Conservation (phyloP, 2,329 filamentous ascomycete species). For the Microsporum ferrugineum region DNA sequence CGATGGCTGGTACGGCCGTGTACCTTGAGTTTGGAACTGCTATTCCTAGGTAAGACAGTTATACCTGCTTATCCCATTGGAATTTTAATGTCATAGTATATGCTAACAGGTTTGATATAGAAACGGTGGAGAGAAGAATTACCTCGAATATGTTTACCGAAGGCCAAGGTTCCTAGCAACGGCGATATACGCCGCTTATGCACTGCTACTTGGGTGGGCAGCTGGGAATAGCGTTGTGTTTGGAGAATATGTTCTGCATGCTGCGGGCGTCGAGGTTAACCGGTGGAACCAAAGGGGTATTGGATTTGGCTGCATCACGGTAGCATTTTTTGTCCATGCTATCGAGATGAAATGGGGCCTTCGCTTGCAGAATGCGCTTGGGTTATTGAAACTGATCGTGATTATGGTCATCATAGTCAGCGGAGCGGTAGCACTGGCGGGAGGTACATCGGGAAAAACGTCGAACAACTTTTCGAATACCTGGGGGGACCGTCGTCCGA, state of each 20-base stretch:
- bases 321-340: slow-evolving; percentile 39
- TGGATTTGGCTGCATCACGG: slow-evolving; percentile 38
- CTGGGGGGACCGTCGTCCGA: slow-evolving; percentile 29
- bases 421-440: slow-evolving; percentile 30
- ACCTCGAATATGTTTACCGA: slow-evolving; percentile 43
- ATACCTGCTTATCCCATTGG: not conserved
- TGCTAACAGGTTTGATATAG: slow-evolving; percentile 17
- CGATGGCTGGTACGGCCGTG: slow-evolving; percentile 33
- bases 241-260: slow-evolving; percentile 42
- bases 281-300: slow-evolving; percentile 42
- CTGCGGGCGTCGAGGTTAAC: slow-evolving; percentile 31
- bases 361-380: slow-evolving; percentile 40
- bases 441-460: slow-evolving; percentile 26
- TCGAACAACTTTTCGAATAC: slow-evolving; percentile 28
- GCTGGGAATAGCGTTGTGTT: slow-evolving; percentile 44
- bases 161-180: slow-evolving; percentile 43
- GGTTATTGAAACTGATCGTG: slow-evolving; percentile 41
- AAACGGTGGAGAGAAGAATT: slow-evolving; percentile 44
- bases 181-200: slow-evolving; percentile 43
- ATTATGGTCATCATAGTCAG: slow-evolving; percentile 38
- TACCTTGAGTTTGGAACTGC: slow-evolving; percentile 43
- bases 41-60: slow-evolving; percentile 30
- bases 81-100: not conserved
- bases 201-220: slow-evolving; percentile 41
- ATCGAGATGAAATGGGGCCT: slow-evolving; percentile 39